A percentile compares a stretch with the other conserved stretches of the same genome.
Evolutionary conservation across 106 monocot genomes (phyloP).

Genomic region (Iris macrosiphon): DNA sequence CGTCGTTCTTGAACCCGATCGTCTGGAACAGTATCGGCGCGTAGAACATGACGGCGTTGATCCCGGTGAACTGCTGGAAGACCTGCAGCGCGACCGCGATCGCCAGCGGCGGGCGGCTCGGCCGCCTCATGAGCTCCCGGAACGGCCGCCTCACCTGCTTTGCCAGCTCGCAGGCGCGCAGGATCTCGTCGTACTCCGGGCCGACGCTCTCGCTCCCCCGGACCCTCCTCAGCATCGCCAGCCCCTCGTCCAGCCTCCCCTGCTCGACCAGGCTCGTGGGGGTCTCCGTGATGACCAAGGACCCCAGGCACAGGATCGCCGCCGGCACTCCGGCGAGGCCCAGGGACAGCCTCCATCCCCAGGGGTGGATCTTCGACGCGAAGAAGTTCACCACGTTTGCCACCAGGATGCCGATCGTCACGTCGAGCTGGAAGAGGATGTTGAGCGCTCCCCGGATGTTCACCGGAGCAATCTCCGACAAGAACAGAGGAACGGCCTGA

Average conservation of each 20-base stretch:
- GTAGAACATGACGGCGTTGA: conserved; percentile 42
- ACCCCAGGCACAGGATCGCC: conserved; percentile 20
- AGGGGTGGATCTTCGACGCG: conserved; percentile 14
- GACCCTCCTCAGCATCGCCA: conserved; percentile 12
- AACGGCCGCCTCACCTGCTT: conserved; percentile 25
- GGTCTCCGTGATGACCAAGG: conserved; percentile 28
- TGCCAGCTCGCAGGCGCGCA: conserved; percentile 14
- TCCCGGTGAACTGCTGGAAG: conserved; percentile 47
- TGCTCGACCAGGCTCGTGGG: conserved; percentile 39
- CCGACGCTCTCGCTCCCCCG: conserved; percentile 21
- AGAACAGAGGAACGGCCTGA: conserved; percentile 42
- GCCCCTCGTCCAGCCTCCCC: conserved; percentile 5
- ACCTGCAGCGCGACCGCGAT: conserved; percentile 30
- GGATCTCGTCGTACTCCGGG: conserved; percentile 18
- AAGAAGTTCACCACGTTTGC: conserved; percentile 50
- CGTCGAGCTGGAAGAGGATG: conserved; percentile 49
- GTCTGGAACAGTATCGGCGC: conserved; percentile 37
- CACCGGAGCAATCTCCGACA: conserved; percentile 32
- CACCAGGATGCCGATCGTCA: conserved; percentile 45
- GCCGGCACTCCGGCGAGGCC: conserved; percentile 48
- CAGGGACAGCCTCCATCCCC: conserved; percentile 48
- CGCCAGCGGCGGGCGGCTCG: conserved; percentile 28
- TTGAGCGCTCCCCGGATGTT: conserved; percentile 32
- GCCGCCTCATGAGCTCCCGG: conserved; percentile 9
- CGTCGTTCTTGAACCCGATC: conserved; percentile 29